Evolutionary conservation across 208 protist species (phyloP), one percentile per base, ranked within the genome.

Genomic region (Porcisia deanei): DNA sequence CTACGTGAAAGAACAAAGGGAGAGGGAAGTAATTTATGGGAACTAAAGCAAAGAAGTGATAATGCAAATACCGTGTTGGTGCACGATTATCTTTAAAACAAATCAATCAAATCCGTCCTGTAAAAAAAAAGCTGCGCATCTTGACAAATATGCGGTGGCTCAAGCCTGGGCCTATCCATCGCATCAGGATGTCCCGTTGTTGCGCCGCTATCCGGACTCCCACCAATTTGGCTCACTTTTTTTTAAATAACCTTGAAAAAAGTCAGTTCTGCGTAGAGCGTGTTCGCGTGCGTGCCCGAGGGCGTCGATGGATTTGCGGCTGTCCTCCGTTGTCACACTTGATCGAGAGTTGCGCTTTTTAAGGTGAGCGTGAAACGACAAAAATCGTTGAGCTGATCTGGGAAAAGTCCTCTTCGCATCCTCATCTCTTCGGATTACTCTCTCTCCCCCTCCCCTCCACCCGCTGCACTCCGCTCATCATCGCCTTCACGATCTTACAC

Each of bases 21-120:
- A 1, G 61, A 49, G 41, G 2, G 16, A 49, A 2, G 61, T 30
- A 25, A 7, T 34, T 39, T 4, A 37, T 3, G 66, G 6, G 0
- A 45, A 20, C n/a, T n/a, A 57, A n/a, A 71, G 47, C 66, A 71
- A 41, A 71, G 66, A 71, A 71, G 14, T 54, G 47, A 71, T 71
- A 71, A 71, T 37, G 14, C 59, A 20, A 65, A 37, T 65, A 43
- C 39, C 30, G 25, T 3, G 10, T 25, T 12, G 41, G 41, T 25
- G 22, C 60, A 65, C 18, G 7, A 52, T 7, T 34, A 14, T 2
- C 41, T 49, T 49, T 8, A 67, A 47, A n/a, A 52, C 5, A 52
- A 52, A 52, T 52, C 47, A 67, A 67, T 20, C 37, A 45, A 65
- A 65, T 16, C 41, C 18, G 22, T 34, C 22, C 41, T 18, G 4